Evolutionary conservation across 2,329 filamentous ascomycete species (phyloP), one percentile per base, ranked within the genome.

Genomic region (Phaeoacremonium minimum): DNA sequence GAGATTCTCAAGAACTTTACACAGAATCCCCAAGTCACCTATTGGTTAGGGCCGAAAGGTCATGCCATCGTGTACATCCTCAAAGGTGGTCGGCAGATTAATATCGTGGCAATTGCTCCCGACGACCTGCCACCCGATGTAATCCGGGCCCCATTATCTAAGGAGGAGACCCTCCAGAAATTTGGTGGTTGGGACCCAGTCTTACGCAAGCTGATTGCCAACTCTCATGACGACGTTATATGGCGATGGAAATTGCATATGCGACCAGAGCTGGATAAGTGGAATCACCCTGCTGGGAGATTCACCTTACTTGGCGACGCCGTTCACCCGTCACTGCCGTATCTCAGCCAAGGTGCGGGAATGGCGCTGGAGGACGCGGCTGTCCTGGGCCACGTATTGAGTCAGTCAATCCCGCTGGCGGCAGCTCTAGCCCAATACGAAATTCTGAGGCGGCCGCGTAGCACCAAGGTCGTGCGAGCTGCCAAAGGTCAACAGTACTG

Each of bases 231-330:
- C 18, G 35, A 41, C 28, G 29, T 14, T 5, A 34, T 41, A 16
- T 37, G 35, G 38, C 37, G 32, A 32, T 41, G 38, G 38, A 41
- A 41, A 30, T 34, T 41, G 30, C 33, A 40, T 30, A 41, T 33
- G 38, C 38, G 35, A 20, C 31, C 35, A 14, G 35, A 36, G 18
- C 18, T 37, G 30, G 11, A 15, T n/a, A 22, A 37, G 18, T 41
- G 35, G 34, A 34, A 32, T 20, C 35, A 37, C 18, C 28, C 34
- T 6, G 5, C 20, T 17, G 34, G 38, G 6, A 35, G 31, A 14
- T 41, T 41, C 17, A 41, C 34, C 4, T 28, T 37, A 28, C 34
- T 36, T 15, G 36, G 38, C 14, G 38, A 41, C 15, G 38, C 38
- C 6, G 34, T 37, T 14, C 38, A 41, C 18, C 38, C 38, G 12